Evolutionary conservation across 805 yeast genomes (phyloP), one percentile per base, ranked within the genome.

Genomic region (Monosporozyma aerobia): DNA sequence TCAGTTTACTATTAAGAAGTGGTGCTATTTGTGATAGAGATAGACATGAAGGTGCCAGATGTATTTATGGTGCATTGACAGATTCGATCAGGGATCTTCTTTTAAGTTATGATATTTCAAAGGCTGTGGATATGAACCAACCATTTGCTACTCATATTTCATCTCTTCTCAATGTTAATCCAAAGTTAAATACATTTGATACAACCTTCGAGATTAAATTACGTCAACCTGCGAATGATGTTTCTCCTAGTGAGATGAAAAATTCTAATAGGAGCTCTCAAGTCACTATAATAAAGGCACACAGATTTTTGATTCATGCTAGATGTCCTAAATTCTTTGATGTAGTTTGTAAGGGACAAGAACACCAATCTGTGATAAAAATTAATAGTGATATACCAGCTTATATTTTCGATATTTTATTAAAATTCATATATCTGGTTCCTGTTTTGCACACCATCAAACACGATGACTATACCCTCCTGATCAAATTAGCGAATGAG

Each of bases 21-120:
- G 95, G 95, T 7, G 89, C 94, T 0, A 74, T 81, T 7, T 85
- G 92, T 64, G 90, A 85, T 64, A 74, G 88, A 60, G 92, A 86
- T 62, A 82, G 90, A n/a, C 81, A 81, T 61, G 87, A 85, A 64
- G 94, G 95, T 2, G 87, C 84, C 11, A 73, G 86, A 45, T 85
- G 92, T 57, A 74, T 86, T 2, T 85, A 87, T 61, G 94, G 90
- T 2, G 94, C 95, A 0, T 67, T 87, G 52, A 87, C 77, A 16
- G 89, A 85, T 61, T 64, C 71, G 3, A 87, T 87, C 29, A 67
- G 90, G 47, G 75, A 77, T 43, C 63, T 84, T 22, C 67, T 87
- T 50, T 61, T 82, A 19, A 73, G 78, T 43, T 82, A 74, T 62
- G 90, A 85, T 62, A 77, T 85, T 45, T 78, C 87, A 5, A 86